Evolutionary conservation across 1,284 basidiomycete species (phyloP).

Genomic region (Pulveroboletus sp.): DNA sequence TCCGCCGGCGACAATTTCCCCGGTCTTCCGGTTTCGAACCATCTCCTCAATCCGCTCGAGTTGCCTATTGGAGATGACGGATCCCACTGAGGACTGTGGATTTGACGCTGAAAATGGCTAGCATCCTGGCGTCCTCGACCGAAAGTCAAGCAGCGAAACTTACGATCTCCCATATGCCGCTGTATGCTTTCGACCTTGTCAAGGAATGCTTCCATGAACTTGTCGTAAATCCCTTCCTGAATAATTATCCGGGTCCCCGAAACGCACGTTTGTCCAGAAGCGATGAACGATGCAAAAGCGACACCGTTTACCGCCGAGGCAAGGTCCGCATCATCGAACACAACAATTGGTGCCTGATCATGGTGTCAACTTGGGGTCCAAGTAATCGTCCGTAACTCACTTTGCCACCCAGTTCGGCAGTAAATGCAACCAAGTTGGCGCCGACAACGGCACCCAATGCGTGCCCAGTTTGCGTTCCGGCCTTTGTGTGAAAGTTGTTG

Average conservation of each 20-base stretch:
- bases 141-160: slow-evolving; percentile 34
- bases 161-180: slow-evolving; percentile 74
- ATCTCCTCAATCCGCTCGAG: slow-evolving; percentile 63
- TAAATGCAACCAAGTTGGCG: slow-evolving; percentile 68
- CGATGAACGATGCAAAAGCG: slow-evolving; percentile 81
- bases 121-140: background rate
- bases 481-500: slow-evolving; percentile 44
- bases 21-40: slow-evolving; percentile 48
- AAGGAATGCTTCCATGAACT: slow-evolving; percentile 63
- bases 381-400: slow-evolving; percentile 36
- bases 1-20: slow-evolving; percentile 66
- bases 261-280: slow-evolving; percentile 84
- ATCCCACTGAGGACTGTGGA: slow-evolving; percentile 70
- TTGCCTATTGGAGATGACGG: slow-evolving; percentile 67
- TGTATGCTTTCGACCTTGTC: slow-evolving; percentile 64
- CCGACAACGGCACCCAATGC: slow-evolving; percentile 71
- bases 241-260: slow-evolving; percentile 76
- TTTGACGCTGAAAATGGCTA: slow-evolving; percentile 55
- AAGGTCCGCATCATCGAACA: slow-evolving; percentile 77
- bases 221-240: slow-evolving; percentile 66
- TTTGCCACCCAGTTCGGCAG: slow-evolving; percentile 83
- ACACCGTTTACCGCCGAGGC: slow-evolving; percentile 71
- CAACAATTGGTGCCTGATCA: slow-evolving; percentile 68
- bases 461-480: slow-evolving; percentile 75
- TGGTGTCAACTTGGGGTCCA: background rate